phyloP scores from a whole-genome alignment of 2,329 filamentous ascomycete species.

The Mycosphaerella sp. region DNA sequence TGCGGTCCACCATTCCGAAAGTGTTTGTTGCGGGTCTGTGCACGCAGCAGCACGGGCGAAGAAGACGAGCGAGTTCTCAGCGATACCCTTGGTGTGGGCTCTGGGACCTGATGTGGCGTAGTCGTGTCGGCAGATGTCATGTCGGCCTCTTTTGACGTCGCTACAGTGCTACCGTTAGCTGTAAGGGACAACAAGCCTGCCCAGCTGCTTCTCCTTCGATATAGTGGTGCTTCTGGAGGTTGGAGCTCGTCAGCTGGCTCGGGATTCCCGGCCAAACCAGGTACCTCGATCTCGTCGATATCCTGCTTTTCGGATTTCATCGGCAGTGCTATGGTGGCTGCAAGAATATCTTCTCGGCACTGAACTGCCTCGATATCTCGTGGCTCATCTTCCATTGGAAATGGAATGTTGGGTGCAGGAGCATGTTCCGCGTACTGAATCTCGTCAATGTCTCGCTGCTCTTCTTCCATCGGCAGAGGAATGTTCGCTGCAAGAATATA shows the following conservation, averaged over 20 bases:
- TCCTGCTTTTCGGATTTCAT: slow-evolving; percentile 57
- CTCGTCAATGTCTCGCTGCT: slow-evolving; percentile 64
- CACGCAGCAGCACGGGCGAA: neutral
- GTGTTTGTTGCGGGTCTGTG: neutral
- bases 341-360: slow-evolving; percentile 36
- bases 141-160: neutral
- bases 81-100: neutral
- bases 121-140: slow-evolving; percentile 1
- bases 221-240: slow-evolving; percentile 19
- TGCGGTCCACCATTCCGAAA: slow-evolving; percentile 4
- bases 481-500: slow-evolving; percentile 50
- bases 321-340: slow-evolving; percentile 62
- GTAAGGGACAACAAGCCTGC: slow-evolving; percentile 6
- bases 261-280: slow-evolving; percentile 62
- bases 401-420: slow-evolving; percentile 54
- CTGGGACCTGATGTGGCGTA: neutral
- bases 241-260: slow-evolving; percentile 44
- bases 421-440: slow-evolving; percentile 53
- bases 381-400: slow-evolving; percentile 57
- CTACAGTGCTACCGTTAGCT: neutral
- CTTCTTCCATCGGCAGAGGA: slow-evolving; percentile 59
- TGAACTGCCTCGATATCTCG: slow-evolving; percentile 69
- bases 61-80: slow-evolving; percentile 2
- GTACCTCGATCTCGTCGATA: slow-evolving; percentile 73
- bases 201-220: slow-evolving; percentile 26